Evolutionary conservation across 1,284 basidiomycete species (phyloP).

Genomic region (Bjerkandera adusta): DNA sequence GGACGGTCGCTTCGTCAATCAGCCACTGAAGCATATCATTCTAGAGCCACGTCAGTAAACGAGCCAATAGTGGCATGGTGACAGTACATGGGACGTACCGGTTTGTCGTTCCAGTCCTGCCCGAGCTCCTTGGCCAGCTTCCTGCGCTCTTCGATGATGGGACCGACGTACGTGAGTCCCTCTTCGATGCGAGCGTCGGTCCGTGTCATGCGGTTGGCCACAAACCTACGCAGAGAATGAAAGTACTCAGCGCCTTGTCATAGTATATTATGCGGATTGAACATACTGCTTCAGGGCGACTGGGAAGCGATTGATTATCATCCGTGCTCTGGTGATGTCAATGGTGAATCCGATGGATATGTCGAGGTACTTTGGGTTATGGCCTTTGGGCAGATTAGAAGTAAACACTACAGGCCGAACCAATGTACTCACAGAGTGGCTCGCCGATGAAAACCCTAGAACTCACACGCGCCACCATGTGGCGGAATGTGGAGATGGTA

Average conservation of each 20-base stretch:
- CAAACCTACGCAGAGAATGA: constrained; percentile 26
- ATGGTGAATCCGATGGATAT: constrained; percentile 20
- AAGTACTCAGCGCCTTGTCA: no score
- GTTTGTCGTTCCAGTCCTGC: constrained; percentile 23
- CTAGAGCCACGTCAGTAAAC: constrained; percentile 9
- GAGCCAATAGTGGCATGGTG: background rate
- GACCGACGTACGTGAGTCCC: constrained; percentile 11
- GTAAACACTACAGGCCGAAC: constrained; percentile 8
- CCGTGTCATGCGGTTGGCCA: constrained; percentile 4
- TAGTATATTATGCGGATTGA: constrained; percentile 19
- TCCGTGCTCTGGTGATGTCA: constrained; percentile 19
- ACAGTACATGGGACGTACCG: constrained; percentile 17
- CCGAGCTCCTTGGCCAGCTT: constrained; percentile 16
- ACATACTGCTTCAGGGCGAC: constrained; percentile 19
- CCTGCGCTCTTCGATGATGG: constrained; percentile 20
- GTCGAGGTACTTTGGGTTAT: constrained; percentile 19
- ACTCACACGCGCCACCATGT: constrained; percentile 11
- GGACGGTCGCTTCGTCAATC: constrained; percentile 23
- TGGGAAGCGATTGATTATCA: constrained; percentile 13
- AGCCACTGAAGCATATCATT: constrained; percentile 27
- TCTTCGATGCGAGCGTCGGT: background rate
- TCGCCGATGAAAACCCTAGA: constrained; percentile 16
- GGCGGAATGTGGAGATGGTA: constrained; percentile 4
- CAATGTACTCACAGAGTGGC: constrained; percentile 4
- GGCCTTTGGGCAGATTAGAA: constrained; percentile 31